phyloP scores from a whole-genome alignment of 2,329 filamentous ascomycete species.

The Penicillium sp. region DNA sequence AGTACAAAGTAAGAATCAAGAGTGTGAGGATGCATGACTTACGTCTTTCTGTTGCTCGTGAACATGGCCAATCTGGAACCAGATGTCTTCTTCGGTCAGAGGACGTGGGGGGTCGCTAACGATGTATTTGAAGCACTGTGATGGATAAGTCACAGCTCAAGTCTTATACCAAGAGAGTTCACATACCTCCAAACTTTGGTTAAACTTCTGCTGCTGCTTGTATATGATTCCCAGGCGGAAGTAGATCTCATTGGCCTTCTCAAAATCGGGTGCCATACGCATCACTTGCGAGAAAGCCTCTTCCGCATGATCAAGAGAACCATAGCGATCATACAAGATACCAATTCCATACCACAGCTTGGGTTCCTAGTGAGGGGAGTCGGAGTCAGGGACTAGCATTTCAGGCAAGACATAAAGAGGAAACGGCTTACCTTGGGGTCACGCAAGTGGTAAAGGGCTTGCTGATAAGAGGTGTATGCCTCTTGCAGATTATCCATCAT shows the following conservation, averaged over 20 bases:
- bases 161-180: background rate
- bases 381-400: constrained; percentile 1
- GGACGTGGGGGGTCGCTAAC: constrained; percentile 88
- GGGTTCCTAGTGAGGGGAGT: constrained; percentile 63
- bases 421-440: constrained; percentile 74
- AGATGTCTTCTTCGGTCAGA: constrained; percentile 95
- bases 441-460: constrained; percentile 85
- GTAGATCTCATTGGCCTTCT: constrained; percentile 99
- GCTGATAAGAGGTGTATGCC: constrained; percentile 94
- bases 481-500: constrained; percentile 99
- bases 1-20: constrained; percentile 27
- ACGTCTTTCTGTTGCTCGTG: constrained; percentile 99
- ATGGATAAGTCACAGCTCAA: constrained; percentile 11
- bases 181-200: constrained; percentile 82
- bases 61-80: constrained; percentile 99
- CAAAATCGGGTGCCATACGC: constrained; percentile 96
- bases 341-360: constrained; percentile 99
- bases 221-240: constrained; percentile 99
- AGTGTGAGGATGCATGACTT: constrained; percentile 42
- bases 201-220: constrained; percentile 95
- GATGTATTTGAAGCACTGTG: constrained; percentile 95
- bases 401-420: background rate
- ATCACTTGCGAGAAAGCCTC: constrained; percentile 98
- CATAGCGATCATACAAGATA: constrained; percentile 94
- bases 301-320: constrained; percentile 93